Base-by-base conservation (phyloP, 2,329 filamentous ascomycete genomes). In the Ophiocordyceps polyrhachis-furcata region DNA sequence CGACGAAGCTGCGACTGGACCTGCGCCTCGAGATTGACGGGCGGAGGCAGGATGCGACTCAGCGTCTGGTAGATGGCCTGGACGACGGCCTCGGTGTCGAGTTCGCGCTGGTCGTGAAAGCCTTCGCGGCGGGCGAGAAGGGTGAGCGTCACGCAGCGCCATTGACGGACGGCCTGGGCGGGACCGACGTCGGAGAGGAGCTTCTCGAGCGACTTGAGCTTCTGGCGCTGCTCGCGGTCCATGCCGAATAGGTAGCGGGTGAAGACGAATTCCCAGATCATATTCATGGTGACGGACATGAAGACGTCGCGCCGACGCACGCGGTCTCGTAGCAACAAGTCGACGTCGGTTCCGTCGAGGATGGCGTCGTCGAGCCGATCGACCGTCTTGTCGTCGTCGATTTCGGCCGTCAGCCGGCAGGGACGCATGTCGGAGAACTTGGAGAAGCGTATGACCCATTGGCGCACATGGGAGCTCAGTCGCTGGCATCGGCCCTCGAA, bases 221-320 rank as follows among this genome's bases (percentile, higher is more conserved):
- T 96, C 62, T 96, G 88, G 54, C 91, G 79, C 64, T 98, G 91
- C 63, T 96, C 91, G 54, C 88, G 77, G 60, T 98, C 91, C 86
- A 98, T 94, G 55, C 91, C 91, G 60, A 98, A 98, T 23, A 98
- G 78, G 61, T 98, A 98, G 50, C 91, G 79, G 9, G 89, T 95
- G 59, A 98, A 98, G 58, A 98, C 81, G 57, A 93, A 95, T 62
- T 98, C 91, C 88, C 88, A 98, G 44, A 98, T 80, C 87, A 98
- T 95, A 49, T 83, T 91, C 88, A 96, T 96, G 46, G 89, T 85
- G 62, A 98, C 87, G 35, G 87, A 91, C 86, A 96, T 95, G 71
- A 98, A 95, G 47, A 96, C 80, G 60, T 96, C 89, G 48, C 89
- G 79, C 49, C 91, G 81, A 56, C 76, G 80, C 45, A 95, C 82